phyloP scores from a whole-genome alignment of 2,329 filamentous ascomycete genomes.

The Rutstroemia sydowiana region DNA sequence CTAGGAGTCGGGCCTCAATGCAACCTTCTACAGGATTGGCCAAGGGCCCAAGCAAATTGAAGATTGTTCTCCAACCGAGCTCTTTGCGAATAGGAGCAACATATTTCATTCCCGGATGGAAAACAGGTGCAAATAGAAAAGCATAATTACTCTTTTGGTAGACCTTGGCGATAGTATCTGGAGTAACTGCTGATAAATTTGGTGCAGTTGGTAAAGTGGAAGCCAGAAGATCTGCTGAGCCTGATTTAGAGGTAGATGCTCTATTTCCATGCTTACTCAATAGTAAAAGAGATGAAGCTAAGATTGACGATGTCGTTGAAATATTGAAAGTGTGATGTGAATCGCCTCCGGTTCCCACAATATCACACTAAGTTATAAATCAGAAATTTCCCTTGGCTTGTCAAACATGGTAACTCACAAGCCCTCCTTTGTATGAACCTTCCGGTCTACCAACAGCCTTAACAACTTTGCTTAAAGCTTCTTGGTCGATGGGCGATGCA shows the following conservation, averaged over 20 bases:
- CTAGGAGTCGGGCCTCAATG: constrained; percentile 87
- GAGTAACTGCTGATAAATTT: constrained; percentile 65
- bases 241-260: constrained; percentile 90
- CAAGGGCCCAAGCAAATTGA: constrained; percentile 90
- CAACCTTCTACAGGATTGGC: constrained; percentile 81
- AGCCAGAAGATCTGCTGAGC: constrained; percentile 84
- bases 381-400: constrained; percentile 3
- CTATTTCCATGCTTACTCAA: constrained; percentile 95
- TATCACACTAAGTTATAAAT: constrained; percentile 57
- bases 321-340: constrained; percentile 98
- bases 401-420: constrained; percentile 51
- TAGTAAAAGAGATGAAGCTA: constrained; percentile 77
- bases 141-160: constrained; percentile 83
- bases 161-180: constrained; percentile 61
- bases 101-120: constrained; percentile 90
- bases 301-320: constrained; percentile 86
- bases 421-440: constrained; percentile 71
- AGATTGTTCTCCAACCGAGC: constrained; percentile 91
- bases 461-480: constrained; percentile 54
- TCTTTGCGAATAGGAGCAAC: constrained; percentile 80
- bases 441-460: constrained; percentile 53
- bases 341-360: constrained; percentile 95
- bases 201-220: constrained; percentile 66
- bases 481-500: constrained; percentile 62
- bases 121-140: constrained; percentile 92